Evolutionary conservation across 768 basidiomycete genomes (phyloP), one percentile per base, ranked within the genome.

Genomic region (Aureoboletus auriporus): DNA sequence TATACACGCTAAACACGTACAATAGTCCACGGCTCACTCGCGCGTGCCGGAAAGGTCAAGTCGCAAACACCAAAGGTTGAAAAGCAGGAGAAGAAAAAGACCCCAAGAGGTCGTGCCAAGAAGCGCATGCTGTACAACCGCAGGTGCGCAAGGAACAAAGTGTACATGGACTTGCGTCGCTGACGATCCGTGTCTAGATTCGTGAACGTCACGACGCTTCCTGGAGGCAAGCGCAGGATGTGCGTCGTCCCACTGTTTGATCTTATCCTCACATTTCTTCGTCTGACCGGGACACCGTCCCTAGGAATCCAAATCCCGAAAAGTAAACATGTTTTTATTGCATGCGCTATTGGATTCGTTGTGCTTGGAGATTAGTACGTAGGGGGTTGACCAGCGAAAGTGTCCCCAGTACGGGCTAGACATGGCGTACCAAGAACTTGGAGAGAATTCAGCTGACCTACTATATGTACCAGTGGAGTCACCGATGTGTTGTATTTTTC

Each of bases 1-100:
- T 0, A 1, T 13, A 36, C 27, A 93, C 20, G 20, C 20, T 23
- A 2, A 23, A 23, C 20, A 2, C 20, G 20, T 23, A 23, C 20
- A 10, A 33, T 10, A 33, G 93, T 95, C 76, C 93, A 97, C 88
- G 93, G 93, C 71, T 97, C 93, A 70, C 93, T 95, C 76, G 93
- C 93, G 76, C 93, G 93, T 80, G 93, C 93, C 70, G 94, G 94
- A 72, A 97, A 98, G 83, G 95, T 97, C 80, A 96, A 93, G 77
- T 91, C 89, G 61, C 92, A 94, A 76, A 90, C 87, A 65, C 94
- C 94, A 65, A 97, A 97, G 76, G 95, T 96, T 67, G 95, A 96
- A 66, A 84, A 86, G 71, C 92, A 95, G 77, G 95, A 97, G 78
- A 97, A 96, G 87, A 93, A 93, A 87, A 97, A 97, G 85, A 83